Conservation (phyloP, 1,284 basidiomycete genomes). For the Sporisorium sorghi region DNA sequence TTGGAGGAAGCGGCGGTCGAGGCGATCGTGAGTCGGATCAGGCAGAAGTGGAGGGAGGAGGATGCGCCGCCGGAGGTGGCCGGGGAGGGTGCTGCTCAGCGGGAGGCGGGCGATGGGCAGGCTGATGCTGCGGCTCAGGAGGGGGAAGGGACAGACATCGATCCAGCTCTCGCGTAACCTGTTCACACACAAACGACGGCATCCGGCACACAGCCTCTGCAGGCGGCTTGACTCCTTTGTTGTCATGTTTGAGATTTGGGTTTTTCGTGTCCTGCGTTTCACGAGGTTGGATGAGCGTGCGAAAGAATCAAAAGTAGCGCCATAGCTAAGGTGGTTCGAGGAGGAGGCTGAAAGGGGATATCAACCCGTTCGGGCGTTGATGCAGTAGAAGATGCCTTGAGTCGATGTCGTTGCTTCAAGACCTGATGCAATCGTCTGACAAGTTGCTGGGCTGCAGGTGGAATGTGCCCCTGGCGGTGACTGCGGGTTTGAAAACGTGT, state of each 20-base stretch:
- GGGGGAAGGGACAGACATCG: background rate
- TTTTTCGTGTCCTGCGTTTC: slow-evolving; percentile 5
- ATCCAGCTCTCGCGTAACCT: slow-evolving; percentile 14
- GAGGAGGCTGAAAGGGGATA: slow-evolving; percentile 36
- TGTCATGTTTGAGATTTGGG: background rate
- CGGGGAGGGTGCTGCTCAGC: background rate
- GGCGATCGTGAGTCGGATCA: slow-evolving; percentile 13
- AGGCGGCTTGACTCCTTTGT: background rate
- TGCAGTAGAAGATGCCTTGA: background rate
- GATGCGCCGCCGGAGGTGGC: slow-evolving; percentile 12
- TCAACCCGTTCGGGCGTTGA: slow-evolving; percentile 24
- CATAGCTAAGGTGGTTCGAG: background rate
- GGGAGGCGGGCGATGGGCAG: background rate
- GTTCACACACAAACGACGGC: no score
- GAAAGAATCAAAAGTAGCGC: background rate
- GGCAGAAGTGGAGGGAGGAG: slow-evolving; percentile 35
- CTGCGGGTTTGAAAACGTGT: background rate
- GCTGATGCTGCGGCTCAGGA: background rate
- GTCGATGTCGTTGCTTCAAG: background rate
- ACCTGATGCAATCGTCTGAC: background rate
- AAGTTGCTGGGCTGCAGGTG: background rate
- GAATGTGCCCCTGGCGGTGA: background rate
- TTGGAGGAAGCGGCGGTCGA: slow-evolving; percentile 9
- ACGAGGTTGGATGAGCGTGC: background rate
- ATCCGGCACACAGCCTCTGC: background rate